Base-by-base conservation (phyloP, 257 asterid species). In the Eustoma russellianum region DNA sequence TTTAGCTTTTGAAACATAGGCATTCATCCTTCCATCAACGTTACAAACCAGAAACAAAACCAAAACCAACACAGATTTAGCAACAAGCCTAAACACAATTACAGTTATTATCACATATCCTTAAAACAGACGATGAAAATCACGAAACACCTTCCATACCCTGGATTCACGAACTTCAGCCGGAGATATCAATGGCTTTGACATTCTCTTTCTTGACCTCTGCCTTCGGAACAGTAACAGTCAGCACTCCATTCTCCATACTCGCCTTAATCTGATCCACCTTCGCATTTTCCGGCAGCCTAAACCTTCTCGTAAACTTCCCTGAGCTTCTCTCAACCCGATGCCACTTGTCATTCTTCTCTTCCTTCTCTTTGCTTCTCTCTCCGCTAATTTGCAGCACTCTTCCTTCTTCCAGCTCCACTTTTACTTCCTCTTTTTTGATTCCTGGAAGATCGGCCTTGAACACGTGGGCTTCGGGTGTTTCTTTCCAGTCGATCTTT, bases 391-490 rank as follows among this genome's bases (percentile, higher is more conserved):
- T 59, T 7, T 38, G 40, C 30, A 59, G 41, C 13, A 59, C 24
- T 48, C 56, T 34, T 7, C 41, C 64, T 7, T 59, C 64, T 49
- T 59, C 64, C 0, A 59, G 56, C 43, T 49, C 64, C 2, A 59
- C 56, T 24, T 49, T 59, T 15, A 59, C 64, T 41, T 59, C 64
- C 14, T 59, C 64, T 7, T 59, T 59, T 43, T 49, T 59, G 8
- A 59, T 24, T 6, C 64, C 64, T 7, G 64, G 64, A 48, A 59
- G 64, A 24, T 59, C 64, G 0, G 64, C 64, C 49, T 49, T 40
- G 45, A 60, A 13, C n/a, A 60, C 7, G 17, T 61, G 66, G 19
- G 66, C 53, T 34, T 61, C 66, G 0, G 66, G 59, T 1, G 66
- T 61, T 16, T 61, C 66, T 9, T 18, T 61, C 66, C 66, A 61